Evolutionary conservation across 73 alveolate genomes (phyloP).

Genomic region (Effrenium voratum): DNA sequence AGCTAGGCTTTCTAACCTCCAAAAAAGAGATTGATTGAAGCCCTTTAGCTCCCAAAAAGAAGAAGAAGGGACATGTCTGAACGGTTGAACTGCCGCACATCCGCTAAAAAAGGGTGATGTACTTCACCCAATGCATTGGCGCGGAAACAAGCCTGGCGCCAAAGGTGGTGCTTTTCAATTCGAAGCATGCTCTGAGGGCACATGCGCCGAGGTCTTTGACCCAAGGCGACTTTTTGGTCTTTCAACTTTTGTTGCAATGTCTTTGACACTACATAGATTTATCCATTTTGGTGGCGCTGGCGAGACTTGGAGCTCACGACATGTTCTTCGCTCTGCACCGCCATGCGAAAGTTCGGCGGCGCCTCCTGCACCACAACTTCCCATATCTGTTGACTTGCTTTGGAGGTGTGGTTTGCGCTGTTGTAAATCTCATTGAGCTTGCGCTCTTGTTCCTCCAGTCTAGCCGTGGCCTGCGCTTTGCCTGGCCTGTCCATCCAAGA

Average conservation of each 20-base stretch:
- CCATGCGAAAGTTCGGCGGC: slow-evolving; percentile 33
- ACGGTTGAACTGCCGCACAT: slow-evolving; percentile 50
- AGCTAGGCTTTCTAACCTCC: no score
- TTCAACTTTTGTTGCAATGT: no score
- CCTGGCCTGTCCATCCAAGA: neutral
- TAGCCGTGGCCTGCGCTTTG: neutral
- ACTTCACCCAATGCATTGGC: neutral
- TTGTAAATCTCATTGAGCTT: neutral
- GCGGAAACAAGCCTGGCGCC: neutral
- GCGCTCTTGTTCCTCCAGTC: slow-evolving; percentile 7
- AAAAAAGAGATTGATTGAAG: no score
- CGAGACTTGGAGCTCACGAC: neutral
- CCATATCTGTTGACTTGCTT: neutral
- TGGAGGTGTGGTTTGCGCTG: neutral
- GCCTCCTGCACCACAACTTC: neutral
- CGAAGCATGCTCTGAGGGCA: no score
- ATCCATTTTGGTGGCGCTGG: neutral
- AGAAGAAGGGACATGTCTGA: no score
- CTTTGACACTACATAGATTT: no score
- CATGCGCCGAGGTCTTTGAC: no score
- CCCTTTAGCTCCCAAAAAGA: no score
- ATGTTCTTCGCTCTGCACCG: neutral
- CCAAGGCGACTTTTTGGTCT: neutral
- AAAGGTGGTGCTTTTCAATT: no score
- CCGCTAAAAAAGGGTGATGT: neutral